Evolutionary conservation across 345 rosid species (phyloP), one percentile per base, ranked within the genome.

Genomic region (Citrus trifoliata): DNA sequence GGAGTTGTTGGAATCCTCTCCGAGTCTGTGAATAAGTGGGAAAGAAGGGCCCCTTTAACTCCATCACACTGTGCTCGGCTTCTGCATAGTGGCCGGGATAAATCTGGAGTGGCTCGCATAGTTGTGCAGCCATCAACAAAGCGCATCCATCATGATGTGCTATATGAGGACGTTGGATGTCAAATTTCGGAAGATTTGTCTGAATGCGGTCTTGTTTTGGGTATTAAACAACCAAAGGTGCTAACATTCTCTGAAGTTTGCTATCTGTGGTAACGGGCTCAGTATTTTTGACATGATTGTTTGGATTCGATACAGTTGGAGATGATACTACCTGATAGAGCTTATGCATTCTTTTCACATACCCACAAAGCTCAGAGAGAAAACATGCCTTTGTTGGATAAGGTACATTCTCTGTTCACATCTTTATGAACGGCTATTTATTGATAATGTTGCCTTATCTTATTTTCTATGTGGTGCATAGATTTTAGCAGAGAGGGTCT

Each of bases 31-130:
- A 93, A 92, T 81, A 95, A 92, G 69, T 95, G 98, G 99, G 99
- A 95, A 83, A 89, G 99, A 81, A 87, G 99, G 85, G 93, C 81
- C 18, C 99, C 99, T 42, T 48, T 95, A 40, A 88, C 99, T 21
- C 99, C 98, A 1, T 88, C 98, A 1, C 95, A 95, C 75, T 95
- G 99, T 35, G 98, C 98, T 33, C 87, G 94, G 16, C 93, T 95
- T 70, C 87, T 95, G 16, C 90, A 89, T 78, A 78, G 93, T 42
- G 95, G 97, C 64, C 86, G 76, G 84, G 94, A 86, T 25, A 82
- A 74, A 81, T 86, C 90, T n/a, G 96, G 98, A 7, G 84, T 95
- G 77, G 65, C 87, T n/a, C 90, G 97, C 27, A 90, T 95, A 71
- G 83, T 93, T 58, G 86, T 95, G 74, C 97, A 95, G 82, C 99